Evolutionary conservation across 208 protist genomes (phyloP).

Genomic region (Crithidia sp.): DNA sequence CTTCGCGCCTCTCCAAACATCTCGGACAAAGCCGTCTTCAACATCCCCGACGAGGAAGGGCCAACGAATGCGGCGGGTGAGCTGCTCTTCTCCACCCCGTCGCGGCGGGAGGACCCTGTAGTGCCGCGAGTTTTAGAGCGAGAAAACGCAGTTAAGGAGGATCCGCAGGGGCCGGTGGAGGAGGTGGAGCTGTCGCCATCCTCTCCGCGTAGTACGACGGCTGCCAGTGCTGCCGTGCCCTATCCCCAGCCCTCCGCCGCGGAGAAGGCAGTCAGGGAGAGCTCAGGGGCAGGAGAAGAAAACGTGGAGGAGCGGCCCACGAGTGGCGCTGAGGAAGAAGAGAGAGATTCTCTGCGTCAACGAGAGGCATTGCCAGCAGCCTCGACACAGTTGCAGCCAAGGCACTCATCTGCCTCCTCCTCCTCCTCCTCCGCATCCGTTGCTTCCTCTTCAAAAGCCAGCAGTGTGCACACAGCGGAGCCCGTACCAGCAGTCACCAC

Average conservation of each 20-base stretch:
- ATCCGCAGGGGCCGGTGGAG: constrained; percentile 2
- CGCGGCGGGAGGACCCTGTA: constrained; percentile 6
- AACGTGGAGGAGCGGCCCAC: too few species aligned
- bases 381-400: too few species aligned
- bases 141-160: not conserved
- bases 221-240: not conserved
- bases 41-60: constrained; percentile 10
- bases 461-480: constrained; percentile 13
- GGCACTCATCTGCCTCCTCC: not conserved
- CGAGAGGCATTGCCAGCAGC: not conserved
- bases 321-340: not conserved
- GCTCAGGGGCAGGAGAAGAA: too few species aligned
- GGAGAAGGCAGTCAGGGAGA: not conserved
- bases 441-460: constrained; percentile 8
- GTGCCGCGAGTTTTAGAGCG: constrained; percentile 23
- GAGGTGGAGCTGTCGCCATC: constrained; percentile 23
- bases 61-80: constrained; percentile 15
- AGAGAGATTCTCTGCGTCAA: not conserved
- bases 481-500: too few species aligned
- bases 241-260: not conserved
- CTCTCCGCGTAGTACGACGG: constrained; percentile 10
- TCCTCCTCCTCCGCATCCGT: not conserved
- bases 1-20: constrained; percentile 16
- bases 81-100: constrained; percentile 8
- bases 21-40: constrained; percentile 16